phyloP scores from a whole-genome alignment of 2,329 filamentous ascomycete genomes.

The Fusarium setosum region DNA sequence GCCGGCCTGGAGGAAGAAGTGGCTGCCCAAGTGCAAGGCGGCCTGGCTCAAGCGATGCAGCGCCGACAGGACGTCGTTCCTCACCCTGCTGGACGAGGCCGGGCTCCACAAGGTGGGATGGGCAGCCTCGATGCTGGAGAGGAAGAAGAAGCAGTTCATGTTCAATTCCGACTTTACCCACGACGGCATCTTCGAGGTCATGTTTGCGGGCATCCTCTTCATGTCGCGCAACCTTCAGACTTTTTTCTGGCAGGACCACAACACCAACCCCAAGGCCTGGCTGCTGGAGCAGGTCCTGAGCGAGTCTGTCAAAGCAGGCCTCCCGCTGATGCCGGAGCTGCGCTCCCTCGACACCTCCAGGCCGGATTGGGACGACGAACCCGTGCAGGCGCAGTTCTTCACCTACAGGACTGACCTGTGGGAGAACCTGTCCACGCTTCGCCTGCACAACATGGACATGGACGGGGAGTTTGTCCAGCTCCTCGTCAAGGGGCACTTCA shows the following conservation, averaged over 20 bases:
- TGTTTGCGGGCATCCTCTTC: conserved; percentile 26
- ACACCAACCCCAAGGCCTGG: conserved; percentile 18
- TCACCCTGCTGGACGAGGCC: conserved; percentile 2
- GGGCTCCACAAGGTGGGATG: conserved; percentile 20
- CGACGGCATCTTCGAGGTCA: conserved; percentile 24
- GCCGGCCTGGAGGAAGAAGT: not conserved
- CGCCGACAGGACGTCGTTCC: conserved; percentile 14
- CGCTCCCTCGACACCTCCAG: conserved; percentile 11
- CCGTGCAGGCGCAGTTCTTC: conserved; percentile 32
- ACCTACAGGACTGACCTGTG: conserved; percentile 18
- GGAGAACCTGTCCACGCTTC: conserved; percentile 15
- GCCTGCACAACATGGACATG: conserved; percentile 20
- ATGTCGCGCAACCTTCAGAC: conserved; percentile 20
- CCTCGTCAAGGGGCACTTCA: conserved; percentile 10
- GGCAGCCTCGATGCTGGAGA: conserved; percentile 20
- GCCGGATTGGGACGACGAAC: conserved; percentile 9
- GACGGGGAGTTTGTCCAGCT: conserved; percentile 23
- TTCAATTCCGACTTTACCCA: conserved; percentile 29
- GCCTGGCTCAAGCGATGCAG: conserved; percentile 12
- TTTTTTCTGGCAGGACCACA: conserved; percentile 22
- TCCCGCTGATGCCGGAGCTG: conserved; percentile 21
- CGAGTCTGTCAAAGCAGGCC: not conserved
- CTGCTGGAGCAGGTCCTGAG: conserved; percentile 8
- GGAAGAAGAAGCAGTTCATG: conserved; percentile 17
- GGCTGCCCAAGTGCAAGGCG: conserved; percentile 4